A percentile compares a stretch with the other conserved stretches of the same genome.
Evolutionary conservation across 108 stramenopile species (phyloP).

Genomic region (Craspedostauros australis): DNA sequence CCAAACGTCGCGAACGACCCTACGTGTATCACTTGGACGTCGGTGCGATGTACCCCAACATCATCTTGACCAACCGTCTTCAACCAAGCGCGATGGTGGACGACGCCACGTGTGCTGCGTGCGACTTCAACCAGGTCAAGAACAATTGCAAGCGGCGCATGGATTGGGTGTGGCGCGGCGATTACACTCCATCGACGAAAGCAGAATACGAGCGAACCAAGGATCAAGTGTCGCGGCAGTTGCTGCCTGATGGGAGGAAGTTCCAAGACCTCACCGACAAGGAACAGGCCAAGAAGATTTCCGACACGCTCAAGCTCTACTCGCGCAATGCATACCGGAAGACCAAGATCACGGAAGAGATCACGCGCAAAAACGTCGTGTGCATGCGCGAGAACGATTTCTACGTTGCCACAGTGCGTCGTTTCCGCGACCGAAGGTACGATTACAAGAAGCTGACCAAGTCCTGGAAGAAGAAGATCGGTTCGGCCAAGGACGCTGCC

Average conservation of each 20-base stretch:
- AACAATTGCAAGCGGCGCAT: slow-evolving; percentile 95
- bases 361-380: slow-evolving; percentile 84
- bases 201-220: slow-evolving; percentile 82
- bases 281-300: slow-evolving; percentile 78
- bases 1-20: slow-evolving; percentile 86
- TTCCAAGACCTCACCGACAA: slow-evolving; percentile 76
- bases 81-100: slow-evolving; percentile 97
- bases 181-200: slow-evolving; percentile 85
- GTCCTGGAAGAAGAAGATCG: slow-evolving; percentile 90
- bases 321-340: slow-evolving; percentile 94
- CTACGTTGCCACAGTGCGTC: slow-evolving; percentile 98
- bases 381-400: slow-evolving; percentile 99
- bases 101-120: slow-evolving; percentile 93
- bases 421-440: slow-evolving; percentile 97
- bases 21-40: slow-evolving; percentile 98
- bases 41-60: slow-evolving; percentile 99
- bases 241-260: slow-evolving; percentile 50
- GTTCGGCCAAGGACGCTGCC: slow-evolving; percentile 70
- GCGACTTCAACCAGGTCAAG: slow-evolving; percentile 93
- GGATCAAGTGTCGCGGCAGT: slow-evolving; percentile 84
- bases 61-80: slow-evolving; percentile 97
- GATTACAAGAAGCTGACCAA: slow-evolving; percentile 98
- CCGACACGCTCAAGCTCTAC: slow-evolving; percentile 87
- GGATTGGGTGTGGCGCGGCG: slow-evolving; percentile 99
- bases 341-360: slow-evolving; percentile 94